phyloP scores from a whole-genome alignment of 164 flowering plant genomes.

The Litsea cubeba region DNA sequence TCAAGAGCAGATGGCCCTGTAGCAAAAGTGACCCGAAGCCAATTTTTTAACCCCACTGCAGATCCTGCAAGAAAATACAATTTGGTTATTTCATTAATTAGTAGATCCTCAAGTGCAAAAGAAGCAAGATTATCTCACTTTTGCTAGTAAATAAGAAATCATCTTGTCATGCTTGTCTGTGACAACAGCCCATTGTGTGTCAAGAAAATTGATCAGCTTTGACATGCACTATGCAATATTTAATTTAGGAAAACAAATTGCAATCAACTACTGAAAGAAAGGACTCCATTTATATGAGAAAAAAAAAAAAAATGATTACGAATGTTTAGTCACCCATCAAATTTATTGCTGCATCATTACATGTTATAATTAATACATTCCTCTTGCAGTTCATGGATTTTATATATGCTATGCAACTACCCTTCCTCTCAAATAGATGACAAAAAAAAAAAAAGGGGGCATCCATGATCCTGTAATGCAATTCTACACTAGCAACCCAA shows the following conservation, averaged over 20 bases:
- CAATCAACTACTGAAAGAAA: background rate
- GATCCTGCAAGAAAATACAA: constrained; percentile 19
- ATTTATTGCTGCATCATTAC: background rate
- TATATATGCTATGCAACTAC: background rate
- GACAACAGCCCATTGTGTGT: background rate
- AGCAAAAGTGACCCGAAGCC: constrained; percentile 78
- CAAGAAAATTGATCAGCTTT: background rate
- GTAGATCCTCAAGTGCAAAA: background rate
- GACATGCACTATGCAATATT: background rate
- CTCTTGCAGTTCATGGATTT: background rate
- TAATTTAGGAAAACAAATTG: too few relatives aligned
- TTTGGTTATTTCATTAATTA: background rate
- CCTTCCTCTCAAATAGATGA: background rate
- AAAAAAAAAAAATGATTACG: too few relatives aligned
- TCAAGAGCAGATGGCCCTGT: constrained; percentile 55
- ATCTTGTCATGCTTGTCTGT: background rate
- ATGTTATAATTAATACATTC: too few relatives aligned
- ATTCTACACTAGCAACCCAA: background rate
- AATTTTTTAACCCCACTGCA: constrained; percentile 35
- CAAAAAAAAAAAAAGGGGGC: background rate
- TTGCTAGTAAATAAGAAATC: background rate
- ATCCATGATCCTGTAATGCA: background rate
- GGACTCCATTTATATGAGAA: background rate
- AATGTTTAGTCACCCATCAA: background rate
- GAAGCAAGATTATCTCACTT: background rate